Evolutionary conservation across 2,329 filamentous ascomycete genomes (phyloP), one percentile per base, ranked within the genome.

Genomic region (Blastomyces silverae): DNA sequence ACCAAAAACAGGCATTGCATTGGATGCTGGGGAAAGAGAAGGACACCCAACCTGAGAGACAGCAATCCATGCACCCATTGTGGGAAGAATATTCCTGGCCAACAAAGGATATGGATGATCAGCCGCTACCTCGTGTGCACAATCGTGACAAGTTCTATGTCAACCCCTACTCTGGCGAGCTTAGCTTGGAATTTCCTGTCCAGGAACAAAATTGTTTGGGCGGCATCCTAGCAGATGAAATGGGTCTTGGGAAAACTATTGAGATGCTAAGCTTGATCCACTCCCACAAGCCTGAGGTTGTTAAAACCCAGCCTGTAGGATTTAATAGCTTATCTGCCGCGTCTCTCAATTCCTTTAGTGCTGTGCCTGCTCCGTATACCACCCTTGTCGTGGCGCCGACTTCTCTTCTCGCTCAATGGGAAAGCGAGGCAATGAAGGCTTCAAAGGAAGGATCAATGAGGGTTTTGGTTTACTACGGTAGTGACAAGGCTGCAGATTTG

Each of bases 31-130:
- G 87, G 4, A 97, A 97, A 74, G 94, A 99, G 75, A 93, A 87
- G 71, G 87, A 95, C 68, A 84, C 89, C 67, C 87, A 86, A 69
- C 83, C 85, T 13, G 84, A 86, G 48, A 85, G 87, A 64, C 87
- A 92, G 71, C 81, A 82, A 3, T 97, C 92, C 0, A 96, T 99
- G 91, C 92, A 99, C 76, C 94, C 94, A 0, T 77, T 99, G 0
- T 99, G 94, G 94, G 94, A 99, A 77, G 91, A 97, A 73, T 99
- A 99, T 71, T 75, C 79, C 1, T 99, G 92, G 92, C 94, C 94
- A 0, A 80, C 81, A 0, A 92, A 92, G 73, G 94, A 99, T 76
- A 87, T 89, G 48, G 90, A 97, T 69, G 92, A 94, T 69, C 85
- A 89, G 53, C 85, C 89, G 5, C 73, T 97, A 13, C 87, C 89